These are phyloP conservation scores for Rosa hybrid DNA, from an alignment of 331 rosid species.

Conservation along the genomic window DNA sequence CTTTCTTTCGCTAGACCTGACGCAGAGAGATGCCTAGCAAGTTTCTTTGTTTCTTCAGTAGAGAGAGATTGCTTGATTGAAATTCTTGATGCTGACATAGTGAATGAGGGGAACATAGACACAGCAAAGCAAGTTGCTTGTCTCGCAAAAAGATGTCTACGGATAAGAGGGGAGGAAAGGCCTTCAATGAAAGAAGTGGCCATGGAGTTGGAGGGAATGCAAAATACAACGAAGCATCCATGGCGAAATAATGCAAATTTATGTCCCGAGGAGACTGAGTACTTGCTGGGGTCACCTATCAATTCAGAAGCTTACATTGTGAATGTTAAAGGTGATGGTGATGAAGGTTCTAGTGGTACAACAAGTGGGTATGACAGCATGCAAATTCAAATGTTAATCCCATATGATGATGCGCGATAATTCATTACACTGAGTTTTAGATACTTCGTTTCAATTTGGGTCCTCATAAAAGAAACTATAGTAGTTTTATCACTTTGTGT, in stretches of 20 bases:
- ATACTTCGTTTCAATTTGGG: too few species aligned
- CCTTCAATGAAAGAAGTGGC: slow-evolving; percentile 29
- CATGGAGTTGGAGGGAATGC: slow-evolving; percentile 13
- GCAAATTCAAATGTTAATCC: slow-evolving; percentile 19
- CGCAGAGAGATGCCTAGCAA: not conserved
- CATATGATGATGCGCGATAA: slow-evolving; percentile 14
- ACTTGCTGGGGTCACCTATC: not conserved
- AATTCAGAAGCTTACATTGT: not conserved
- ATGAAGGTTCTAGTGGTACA: not conserved
- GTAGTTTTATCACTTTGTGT: too few species aligned
- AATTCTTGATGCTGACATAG: slow-evolving; percentile 3
- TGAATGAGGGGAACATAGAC: not conserved
- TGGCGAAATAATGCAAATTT: not conserved
- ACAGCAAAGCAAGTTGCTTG: not conserved
- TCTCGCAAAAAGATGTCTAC: slow-evolving; percentile 17
- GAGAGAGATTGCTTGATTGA: not conserved
- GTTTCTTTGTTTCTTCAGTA: not conserved
- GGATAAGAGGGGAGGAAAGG: slow-evolving; percentile 19
- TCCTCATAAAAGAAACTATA: too few species aligned
- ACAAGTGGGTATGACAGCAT: slow-evolving; percentile 18
- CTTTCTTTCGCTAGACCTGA: not conserved
- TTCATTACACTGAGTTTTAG: not conserved
- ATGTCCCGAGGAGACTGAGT: slow-evolving; percentile 6
- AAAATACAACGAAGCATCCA: not conserved
- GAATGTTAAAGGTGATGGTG: not conserved